Conservation (phyloP, 345 rosid species). For the Cardamine chenopodiifolia region DNA sequence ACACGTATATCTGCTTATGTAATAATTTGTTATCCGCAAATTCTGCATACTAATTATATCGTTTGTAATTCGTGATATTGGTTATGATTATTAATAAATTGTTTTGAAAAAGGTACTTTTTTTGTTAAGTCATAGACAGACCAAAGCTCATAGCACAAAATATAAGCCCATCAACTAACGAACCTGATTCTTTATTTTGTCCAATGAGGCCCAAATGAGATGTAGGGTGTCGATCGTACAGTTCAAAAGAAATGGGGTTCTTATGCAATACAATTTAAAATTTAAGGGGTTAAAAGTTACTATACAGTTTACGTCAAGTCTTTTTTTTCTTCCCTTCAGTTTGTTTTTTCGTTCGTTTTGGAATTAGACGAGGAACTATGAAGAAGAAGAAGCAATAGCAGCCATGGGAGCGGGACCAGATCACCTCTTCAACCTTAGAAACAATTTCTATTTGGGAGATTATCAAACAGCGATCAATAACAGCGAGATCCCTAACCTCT, state of each 20-base stretch:
- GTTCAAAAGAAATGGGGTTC: neutral
- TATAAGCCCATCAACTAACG: neutral
- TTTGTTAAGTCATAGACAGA: too few relatives aligned
- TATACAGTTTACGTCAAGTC: neutral
- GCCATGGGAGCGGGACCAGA: constrained; percentile 71
- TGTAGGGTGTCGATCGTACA: neutral
- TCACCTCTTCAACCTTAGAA: constrained; percentile 76
- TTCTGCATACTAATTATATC: too few relatives aligned
- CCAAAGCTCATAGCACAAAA: neutral
- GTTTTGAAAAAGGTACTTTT: too few relatives aligned
- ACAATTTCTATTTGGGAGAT: constrained; percentile 78
- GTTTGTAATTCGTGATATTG: too few relatives aligned
- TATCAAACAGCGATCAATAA: constrained; percentile 89
- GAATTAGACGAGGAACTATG: constrained; percentile 5
- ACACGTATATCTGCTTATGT: too few relatives aligned
- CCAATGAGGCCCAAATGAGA: neutral
- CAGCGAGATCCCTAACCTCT: constrained; percentile 69
- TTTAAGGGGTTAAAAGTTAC: neutral
- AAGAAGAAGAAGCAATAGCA: constrained; percentile 44
- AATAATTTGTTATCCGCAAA: too few relatives aligned
- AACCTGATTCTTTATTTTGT: neutral
- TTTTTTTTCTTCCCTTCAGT: neutral
- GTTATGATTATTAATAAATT: too few relatives aligned
- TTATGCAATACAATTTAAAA: neutral
- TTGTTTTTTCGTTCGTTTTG: neutral